Conservation (phyloP, 2,329 filamentous ascomycete genomes). For the Cladosporium sp. region DNA sequence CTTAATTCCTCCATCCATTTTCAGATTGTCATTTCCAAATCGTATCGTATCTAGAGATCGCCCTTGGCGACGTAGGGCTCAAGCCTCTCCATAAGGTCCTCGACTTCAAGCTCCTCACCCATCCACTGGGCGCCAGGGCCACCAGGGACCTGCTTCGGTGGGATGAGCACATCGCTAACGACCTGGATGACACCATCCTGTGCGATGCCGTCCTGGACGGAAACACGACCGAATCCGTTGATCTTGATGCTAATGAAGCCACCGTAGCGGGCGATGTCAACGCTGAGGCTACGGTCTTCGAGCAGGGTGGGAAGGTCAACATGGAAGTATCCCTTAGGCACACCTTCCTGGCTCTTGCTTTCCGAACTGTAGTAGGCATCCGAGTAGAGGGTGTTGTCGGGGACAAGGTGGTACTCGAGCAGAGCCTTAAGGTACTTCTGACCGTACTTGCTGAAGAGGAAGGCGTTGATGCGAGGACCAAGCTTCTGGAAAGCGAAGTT, state of each 20-base stretch:
- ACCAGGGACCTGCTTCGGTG: conserved; percentile 61
- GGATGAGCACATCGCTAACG: conserved; percentile 71
- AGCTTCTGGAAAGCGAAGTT: conserved; percentile 80
- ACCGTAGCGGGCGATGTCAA: conserved; percentile 71
- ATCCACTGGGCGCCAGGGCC: conserved; percentile 44
- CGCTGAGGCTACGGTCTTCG: conserved; percentile 63
- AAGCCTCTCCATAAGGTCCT: conserved; percentile 62
- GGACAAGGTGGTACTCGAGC: conserved; percentile 75
- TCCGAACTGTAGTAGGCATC: conserved; percentile 70
- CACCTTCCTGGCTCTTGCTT: conserved; percentile 32
- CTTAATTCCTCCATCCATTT: background rate
- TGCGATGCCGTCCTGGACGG: conserved; percentile 69
- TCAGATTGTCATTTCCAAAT: background rate
- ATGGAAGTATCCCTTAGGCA: conserved; percentile 58
- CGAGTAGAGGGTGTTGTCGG: conserved; percentile 76
- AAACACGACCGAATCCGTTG: conserved; percentile 70
- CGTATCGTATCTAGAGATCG: conserved; percentile 28
- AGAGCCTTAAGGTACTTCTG: conserved; percentile 75
- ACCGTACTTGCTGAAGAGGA: conserved; percentile 78
- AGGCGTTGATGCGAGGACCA: conserved; percentile 72
- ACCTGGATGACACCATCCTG: conserved; percentile 84
- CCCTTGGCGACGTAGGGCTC: conserved; percentile 46
- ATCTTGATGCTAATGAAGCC: conserved; percentile 71
- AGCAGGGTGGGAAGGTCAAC: conserved; percentile 75
- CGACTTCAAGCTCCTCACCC: conserved; percentile 58